These are phyloP conservation scores for Sporormia fimetaria DNA, from an alignment of 495 filamentous ascomycete species.

Conservation along the genomic window DNA sequence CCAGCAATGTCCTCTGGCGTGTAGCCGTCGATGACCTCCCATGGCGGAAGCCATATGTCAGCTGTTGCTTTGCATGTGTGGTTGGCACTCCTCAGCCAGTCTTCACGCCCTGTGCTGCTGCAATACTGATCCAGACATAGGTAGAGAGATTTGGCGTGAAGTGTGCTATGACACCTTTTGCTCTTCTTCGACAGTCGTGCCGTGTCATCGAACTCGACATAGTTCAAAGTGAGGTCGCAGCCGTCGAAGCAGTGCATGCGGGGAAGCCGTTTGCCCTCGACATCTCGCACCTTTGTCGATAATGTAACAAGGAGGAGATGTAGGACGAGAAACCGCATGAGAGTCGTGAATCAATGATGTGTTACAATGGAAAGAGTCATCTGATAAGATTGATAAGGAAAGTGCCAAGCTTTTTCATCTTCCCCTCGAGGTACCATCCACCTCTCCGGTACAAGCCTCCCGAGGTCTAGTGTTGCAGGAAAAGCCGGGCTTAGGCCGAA, in stretches of 20 bases:
- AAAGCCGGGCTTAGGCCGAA: too few relatives aligned
- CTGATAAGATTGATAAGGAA: too few relatives aligned
- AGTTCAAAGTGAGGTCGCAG: conserved; percentile 9
- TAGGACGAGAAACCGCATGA: too few relatives aligned
- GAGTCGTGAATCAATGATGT: too few relatives aligned
- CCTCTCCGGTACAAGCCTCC: too few relatives aligned
- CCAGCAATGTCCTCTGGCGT: not conserved
- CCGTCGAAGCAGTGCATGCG: conserved; percentile 11
- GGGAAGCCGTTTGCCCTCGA: too few relatives aligned
- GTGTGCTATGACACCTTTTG: conserved; percentile 4
- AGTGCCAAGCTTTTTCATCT: too few relatives aligned
- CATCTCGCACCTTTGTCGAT: too few relatives aligned
- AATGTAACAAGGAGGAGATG: too few relatives aligned
- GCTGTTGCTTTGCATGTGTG: conserved; percentile 1
- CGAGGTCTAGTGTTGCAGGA: too few relatives aligned
- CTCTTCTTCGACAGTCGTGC: conserved; percentile 1
- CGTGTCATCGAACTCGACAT: conserved; percentile 12
- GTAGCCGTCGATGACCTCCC: conserved; percentile 6
- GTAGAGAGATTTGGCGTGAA: conserved; percentile 7
- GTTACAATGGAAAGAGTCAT: too few relatives aligned
- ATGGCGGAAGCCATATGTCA: conserved; percentile 3
- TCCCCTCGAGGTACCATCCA: too few relatives aligned
- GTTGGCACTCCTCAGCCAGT: conserved; percentile 4
- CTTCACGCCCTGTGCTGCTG: not conserved
- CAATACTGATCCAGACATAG: conserved; percentile 11